phyloP scores from a whole-genome alignment of 1,284 basidiomycete species.

The Ustilago esculenta region DNA sequence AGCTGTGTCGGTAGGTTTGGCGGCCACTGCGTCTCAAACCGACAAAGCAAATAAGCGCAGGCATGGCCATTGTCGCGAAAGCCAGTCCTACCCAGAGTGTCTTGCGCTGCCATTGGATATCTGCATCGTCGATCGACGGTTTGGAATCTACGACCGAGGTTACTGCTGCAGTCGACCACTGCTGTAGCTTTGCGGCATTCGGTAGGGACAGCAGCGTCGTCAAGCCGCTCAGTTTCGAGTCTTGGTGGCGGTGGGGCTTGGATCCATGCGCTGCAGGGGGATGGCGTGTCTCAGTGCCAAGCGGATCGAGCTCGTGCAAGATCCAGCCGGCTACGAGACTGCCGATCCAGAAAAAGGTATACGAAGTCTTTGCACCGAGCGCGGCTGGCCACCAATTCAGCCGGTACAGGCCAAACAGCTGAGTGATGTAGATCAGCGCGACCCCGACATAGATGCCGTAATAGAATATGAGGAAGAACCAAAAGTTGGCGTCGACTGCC shows the following conservation, averaged over 20 bases:
- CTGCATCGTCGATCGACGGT: constrained; percentile 46
- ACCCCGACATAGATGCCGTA: constrained; percentile 65
- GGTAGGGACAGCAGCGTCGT: constrained; percentile 16
- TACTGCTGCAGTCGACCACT: constrained; percentile 10
- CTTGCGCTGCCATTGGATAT: constrained; percentile 72
- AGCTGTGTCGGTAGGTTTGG: constrained; percentile 63
- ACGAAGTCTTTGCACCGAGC: constrained; percentile 71
- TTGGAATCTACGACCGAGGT: neutral
- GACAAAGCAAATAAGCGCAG: constrained; percentile 68
- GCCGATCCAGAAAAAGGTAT: constrained; percentile 70
- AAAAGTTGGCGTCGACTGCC: constrained; percentile 61
- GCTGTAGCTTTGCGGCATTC: constrained; percentile 12
- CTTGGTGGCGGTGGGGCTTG: neutral
- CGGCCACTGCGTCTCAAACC: constrained; percentile 60
- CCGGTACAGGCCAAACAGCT: constrained; percentile 71
- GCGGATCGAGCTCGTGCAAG: constrained; percentile 67
- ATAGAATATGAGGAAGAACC: constrained; percentile 66
- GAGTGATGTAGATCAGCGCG: constrained; percentile 72
- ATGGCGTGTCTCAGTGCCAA: constrained; percentile 33
- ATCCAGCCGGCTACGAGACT: constrained; percentile 69
- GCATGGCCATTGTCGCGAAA: constrained; percentile 72
- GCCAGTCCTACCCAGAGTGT: constrained; percentile 72
- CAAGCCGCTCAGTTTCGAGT: neutral
- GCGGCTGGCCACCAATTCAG: constrained; percentile 69
- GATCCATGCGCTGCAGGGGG: constrained; percentile 2